phyloP scores from a whole-genome alignment of 2,329 filamentous ascomycete genomes.

The Aureobasidium sp. region DNA sequence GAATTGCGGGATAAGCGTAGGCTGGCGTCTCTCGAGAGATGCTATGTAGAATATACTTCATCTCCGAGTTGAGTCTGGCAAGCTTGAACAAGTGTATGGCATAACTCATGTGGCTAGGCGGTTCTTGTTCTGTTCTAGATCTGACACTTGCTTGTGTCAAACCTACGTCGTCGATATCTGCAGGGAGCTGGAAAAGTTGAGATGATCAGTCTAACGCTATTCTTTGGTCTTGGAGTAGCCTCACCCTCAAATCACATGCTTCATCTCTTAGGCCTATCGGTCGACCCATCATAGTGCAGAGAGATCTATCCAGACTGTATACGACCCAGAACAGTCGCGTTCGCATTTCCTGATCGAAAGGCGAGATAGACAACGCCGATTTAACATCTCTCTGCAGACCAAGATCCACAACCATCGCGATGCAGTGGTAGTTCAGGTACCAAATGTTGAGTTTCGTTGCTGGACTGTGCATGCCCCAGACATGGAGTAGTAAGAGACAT shows the following conservation, averaged over 20 bases:
- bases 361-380: neutral
- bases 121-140: neutral
- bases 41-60: slow-evolving; percentile 6
- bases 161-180: neutral
- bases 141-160: neutral
- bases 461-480: slow-evolving; percentile 5
- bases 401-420: slow-evolving; percentile 3
- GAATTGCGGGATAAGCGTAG: slow-evolving; percentile 1
- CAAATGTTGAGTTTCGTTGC: slow-evolving; percentile 1
- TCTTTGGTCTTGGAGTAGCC: neutral
- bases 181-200: neutral
- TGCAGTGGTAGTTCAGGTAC: slow-evolving; percentile 5
- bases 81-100: slow-evolving; percentile 3
- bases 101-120: neutral
- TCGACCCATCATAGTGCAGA: slow-evolving; percentile 6
- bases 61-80: slow-evolving; percentile 2
- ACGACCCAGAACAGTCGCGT: slow-evolving; percentile 4
- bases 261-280: neutral
- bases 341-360: neutral
- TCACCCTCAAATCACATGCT: slow-evolving; percentile 1
- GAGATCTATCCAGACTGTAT: slow-evolving; percentile 1
- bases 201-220: neutral
- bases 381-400: neutral
- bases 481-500: neutral
- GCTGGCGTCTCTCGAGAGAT: neutral